Evolutionary conservation across 352 stramenopile species (phyloP).

Genomic region (Globisporangium solare): DNA sequence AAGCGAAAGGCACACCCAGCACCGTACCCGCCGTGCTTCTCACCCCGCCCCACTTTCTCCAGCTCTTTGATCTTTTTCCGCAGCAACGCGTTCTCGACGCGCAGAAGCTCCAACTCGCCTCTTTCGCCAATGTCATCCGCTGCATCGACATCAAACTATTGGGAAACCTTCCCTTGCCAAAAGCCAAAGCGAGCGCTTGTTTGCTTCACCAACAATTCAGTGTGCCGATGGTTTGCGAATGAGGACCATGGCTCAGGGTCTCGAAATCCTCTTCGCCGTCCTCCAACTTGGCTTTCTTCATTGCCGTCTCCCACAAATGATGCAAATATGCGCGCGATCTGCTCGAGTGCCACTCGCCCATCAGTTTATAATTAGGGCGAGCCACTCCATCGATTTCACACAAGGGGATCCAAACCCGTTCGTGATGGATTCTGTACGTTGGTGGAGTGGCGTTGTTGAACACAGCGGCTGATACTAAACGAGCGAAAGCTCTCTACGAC

Average conservation of each 20-base stretch:
- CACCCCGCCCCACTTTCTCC: conserved; percentile 37
- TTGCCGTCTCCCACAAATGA: background rate
- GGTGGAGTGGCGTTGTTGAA: no score
- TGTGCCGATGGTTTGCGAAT: conserved; percentile 28
- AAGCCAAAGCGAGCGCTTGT: no score
- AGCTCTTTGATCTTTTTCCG: conserved; percentile 70
- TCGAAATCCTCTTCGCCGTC: conserved; percentile 8
- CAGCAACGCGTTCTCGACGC: conserved; percentile 61
- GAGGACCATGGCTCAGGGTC: conserved; percentile 14
- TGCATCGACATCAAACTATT: background rate
- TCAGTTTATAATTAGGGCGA: background rate
- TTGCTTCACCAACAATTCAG: conserved; percentile 23
- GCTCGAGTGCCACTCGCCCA: no score
- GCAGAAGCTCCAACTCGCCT: conserved; percentile 46
- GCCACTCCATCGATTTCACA: background rate
- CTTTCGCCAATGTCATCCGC: conserved; percentile 14
- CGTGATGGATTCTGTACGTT: no score
- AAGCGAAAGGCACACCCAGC: background rate
- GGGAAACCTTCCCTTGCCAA: no score
- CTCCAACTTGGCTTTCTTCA: background rate
- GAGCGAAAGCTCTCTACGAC: no score
- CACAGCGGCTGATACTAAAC: no score
- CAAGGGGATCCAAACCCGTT: no score
- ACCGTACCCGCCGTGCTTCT: conserved; percentile 37
- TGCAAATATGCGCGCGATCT: background rate